phyloP scores from a whole-genome alignment of 768 basidiomycete species.

The Boletales sp. region DNA sequence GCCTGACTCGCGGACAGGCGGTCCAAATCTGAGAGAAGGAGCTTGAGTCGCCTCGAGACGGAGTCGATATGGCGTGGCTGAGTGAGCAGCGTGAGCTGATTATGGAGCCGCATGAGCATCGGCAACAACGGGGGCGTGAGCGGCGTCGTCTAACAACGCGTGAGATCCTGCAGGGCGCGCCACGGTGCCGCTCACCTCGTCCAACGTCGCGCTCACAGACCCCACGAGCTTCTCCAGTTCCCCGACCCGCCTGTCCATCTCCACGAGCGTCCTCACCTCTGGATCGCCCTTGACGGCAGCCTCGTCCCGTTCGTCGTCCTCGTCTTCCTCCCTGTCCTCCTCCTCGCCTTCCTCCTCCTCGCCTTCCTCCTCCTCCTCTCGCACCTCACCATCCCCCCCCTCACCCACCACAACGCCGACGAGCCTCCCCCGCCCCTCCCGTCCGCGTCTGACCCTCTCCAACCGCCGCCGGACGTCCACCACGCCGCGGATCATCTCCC shows the following conservation, averaged over 20 bases:
- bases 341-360: constrained; percentile 1
- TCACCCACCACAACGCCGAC: constrained; percentile 52
- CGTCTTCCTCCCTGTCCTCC: constrained; percentile 1
- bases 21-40: constrained; percentile 90
- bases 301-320: background rate
- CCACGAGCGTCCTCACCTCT: constrained; percentile 52
- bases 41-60: constrained; percentile 88
- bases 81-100: constrained; percentile 82
- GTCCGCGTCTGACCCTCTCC: constrained; percentile 60
- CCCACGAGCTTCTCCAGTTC: constrained; percentile 83
- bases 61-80: constrained; percentile 97
- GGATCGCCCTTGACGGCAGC: constrained; percentile 14
- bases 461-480: constrained; percentile 70
- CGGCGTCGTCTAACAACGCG: constrained; percentile 54
- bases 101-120: constrained; percentile 75
- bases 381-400: background rate
- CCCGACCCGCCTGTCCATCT: constrained; percentile 81
- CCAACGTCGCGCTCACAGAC: constrained; percentile 70
- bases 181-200: no score
- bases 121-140: constrained; percentile 81
- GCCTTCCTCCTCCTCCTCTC: constrained; percentile 1
- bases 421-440: constrained; percentile 65
- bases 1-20: constrained; percentile 51
- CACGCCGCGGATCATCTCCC: constrained; percentile 70
- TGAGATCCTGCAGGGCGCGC: no score